These are phyloP conservation scores for Gossypioides kirkii DNA, from an alignment of 345 rosid genomes.

Conservation along the genomic window DNA sequence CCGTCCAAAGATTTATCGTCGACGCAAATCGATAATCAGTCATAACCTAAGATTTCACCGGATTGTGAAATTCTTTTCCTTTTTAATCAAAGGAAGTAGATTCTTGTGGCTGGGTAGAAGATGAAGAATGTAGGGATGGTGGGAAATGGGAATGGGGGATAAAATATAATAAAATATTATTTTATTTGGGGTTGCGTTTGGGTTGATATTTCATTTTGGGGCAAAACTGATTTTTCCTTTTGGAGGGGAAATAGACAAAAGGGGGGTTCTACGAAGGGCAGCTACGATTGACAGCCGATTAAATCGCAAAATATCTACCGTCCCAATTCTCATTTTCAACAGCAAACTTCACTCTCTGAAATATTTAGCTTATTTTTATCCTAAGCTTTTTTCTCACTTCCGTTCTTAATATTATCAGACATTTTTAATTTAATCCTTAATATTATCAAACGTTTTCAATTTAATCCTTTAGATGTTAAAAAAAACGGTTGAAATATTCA, in stretches of 20 bases:
- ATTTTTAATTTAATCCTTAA: too few species aligned
- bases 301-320: background rate
- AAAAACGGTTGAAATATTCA: too few species aligned
- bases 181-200: conserved; percentile 1
- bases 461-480: too few species aligned
- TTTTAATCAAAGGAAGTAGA: background rate
- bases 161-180: background rate
- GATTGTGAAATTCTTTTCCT: background rate
- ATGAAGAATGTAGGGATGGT: too few species aligned
- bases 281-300: background rate
- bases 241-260: background rate
- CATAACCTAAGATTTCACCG: conserved; percentile 25
- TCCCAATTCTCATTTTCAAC: too few species aligned
- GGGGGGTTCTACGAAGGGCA: background rate
- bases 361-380: too few species aligned
- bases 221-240: background rate
- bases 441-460: too few species aligned
- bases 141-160: background rate
- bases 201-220: too few species aligned
- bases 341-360: too few species aligned
- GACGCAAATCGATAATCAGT: conserved; percentile 46
- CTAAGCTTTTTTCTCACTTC: too few species aligned
- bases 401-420: too few species aligned
- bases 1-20: conserved; percentile 79
- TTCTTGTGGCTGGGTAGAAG: background rate